Evolutionary conservation across 306 rosid genomes (phyloP).

Genomic region (Betula pendula): DNA sequence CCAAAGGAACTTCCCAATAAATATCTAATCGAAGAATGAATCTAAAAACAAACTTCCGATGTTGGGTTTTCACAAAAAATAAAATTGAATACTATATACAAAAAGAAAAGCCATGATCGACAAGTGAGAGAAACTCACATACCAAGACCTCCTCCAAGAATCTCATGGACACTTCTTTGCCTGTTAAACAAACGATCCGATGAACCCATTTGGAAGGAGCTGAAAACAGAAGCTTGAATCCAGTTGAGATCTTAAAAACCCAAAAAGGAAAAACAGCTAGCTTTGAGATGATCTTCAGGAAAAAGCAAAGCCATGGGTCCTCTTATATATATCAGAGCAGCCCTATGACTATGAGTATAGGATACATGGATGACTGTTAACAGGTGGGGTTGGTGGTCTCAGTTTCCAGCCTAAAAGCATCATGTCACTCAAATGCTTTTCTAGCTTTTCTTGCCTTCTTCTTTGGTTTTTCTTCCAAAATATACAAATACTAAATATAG

Average conservation of each 20-base stretch:
- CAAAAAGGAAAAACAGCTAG: slow-evolving; percentile 4
- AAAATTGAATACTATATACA: background rate
- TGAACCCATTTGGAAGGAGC: slow-evolving; percentile 56
- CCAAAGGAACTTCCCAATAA: background rate
- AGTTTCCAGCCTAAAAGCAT: slow-evolving; percentile 60
- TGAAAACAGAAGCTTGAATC: slow-evolving; percentile 37
- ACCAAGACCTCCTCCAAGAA: slow-evolving; percentile 84
- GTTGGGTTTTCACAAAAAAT: background rate
- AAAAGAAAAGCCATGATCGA: slow-evolving; percentile 3
- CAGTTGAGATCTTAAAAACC: slow-evolving; percentile 32
- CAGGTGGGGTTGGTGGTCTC: slow-evolving; percentile 27
- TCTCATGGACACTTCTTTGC: slow-evolving; percentile 68
- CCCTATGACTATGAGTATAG: slow-evolving; percentile 3
- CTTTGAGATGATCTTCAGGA: slow-evolving; percentile 32
- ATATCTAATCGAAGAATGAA: background rate
- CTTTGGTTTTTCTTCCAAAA: slow-evolving; percentile 9
- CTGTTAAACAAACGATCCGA: slow-evolving; percentile 66
- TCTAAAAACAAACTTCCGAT: background rate
- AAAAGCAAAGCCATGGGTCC: slow-evolving; percentile 26
- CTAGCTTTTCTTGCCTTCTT: slow-evolving; percentile 19
- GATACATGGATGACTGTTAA: slow-evolving; percentile 15
- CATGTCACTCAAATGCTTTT: slow-evolving; percentile 28
- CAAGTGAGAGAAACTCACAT: slow-evolving; percentile 31
- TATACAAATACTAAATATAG: background rate
- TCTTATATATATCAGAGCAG: slow-evolving; percentile 14